Conservation (phyloP, 2,329 filamentous ascomycete species). For the Trichophyton equinum region DNA sequence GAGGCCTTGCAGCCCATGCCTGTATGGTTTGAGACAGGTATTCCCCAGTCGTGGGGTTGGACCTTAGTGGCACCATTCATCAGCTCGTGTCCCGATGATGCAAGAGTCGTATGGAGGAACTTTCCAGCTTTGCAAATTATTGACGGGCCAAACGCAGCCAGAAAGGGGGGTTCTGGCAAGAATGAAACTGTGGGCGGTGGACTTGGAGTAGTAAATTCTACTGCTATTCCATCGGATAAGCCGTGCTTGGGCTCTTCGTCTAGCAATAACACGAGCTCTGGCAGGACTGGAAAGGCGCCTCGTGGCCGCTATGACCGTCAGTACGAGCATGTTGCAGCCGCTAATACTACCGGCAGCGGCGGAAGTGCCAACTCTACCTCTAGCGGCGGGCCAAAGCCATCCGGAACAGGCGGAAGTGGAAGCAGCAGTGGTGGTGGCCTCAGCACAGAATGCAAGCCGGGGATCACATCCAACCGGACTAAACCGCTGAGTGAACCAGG, state of each 20-base stretch:
- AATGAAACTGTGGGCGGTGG: slow-evolving; percentile 46
- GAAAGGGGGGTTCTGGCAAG: slow-evolving; percentile 44
- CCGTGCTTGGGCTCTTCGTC: slow-evolving; percentile 18
- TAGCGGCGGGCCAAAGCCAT: not conserved
- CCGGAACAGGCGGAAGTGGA: not conserved
- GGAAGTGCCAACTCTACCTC: not conserved
- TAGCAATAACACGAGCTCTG: slow-evolving; percentile 41
- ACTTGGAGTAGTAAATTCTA: slow-evolving; percentile 23
- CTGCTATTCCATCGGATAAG: slow-evolving; percentile 13
- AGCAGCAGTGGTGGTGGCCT: not conserved
- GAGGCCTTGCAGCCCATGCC: slow-evolving; percentile 68
- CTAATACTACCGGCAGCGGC: not conserved
- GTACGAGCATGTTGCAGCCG: slow-evolving; percentile 19
- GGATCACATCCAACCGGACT: slow-evolving; percentile 55
- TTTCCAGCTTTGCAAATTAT: slow-evolving; percentile 61
- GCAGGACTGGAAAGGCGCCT: slow-evolving; percentile 48
- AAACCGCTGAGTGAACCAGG: slow-evolving; percentile 63
- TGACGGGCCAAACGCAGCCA: slow-evolving; percentile 65
- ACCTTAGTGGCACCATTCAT: slow-evolving; percentile 71
- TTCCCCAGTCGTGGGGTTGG: slow-evolving; percentile 78
- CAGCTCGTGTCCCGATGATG: slow-evolving; percentile 62
- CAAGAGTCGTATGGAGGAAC: slow-evolving; percentile 71
- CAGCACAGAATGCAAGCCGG: slow-evolving; percentile 43
- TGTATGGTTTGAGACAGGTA: slow-evolving; percentile 66
- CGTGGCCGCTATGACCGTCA: slow-evolving; percentile 25